Evolutionary conservation across 2,329 filamentous ascomycete genomes (phyloP).

Genomic region (Aspergillus pseudoglaucus): DNA sequence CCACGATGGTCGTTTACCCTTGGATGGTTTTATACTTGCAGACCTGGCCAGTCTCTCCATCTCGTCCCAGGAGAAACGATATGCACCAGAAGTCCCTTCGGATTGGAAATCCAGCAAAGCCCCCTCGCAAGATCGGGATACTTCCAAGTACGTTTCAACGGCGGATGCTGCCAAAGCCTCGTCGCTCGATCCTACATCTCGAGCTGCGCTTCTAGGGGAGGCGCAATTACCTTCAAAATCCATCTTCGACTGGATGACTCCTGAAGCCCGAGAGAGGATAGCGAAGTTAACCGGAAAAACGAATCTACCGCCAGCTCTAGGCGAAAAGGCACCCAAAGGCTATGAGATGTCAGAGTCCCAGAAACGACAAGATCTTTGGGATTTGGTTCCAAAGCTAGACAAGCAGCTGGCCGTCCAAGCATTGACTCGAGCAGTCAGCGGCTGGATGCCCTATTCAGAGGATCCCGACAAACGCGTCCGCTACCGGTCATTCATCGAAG

Average conservation of each 20-base stretch:
- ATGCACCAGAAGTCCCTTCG: conserved; percentile 37
- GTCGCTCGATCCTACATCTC: conserved; percentile 64
- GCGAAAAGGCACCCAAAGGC: conserved; percentile 62
- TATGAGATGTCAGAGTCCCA: conserved; percentile 60
- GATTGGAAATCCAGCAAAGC: conserved; percentile 65
- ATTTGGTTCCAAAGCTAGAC: conserved; percentile 58
- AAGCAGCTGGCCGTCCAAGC: conserved; percentile 63
- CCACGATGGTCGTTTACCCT: conserved; percentile 71
- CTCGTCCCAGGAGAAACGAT: conserved; percentile 38
- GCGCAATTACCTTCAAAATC: conserved; percentile 80
- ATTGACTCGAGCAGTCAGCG: conserved; percentile 57
- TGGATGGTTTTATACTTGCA: conserved; percentile 73
- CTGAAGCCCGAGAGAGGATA: conserved; percentile 69
- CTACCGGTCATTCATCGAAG: conserved; percentile 75
- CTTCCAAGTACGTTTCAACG: conserved; percentile 55
- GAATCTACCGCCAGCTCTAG: conserved; percentile 69
- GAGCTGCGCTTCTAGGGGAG: conserved; percentile 77
- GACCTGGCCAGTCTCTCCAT: conserved; percentile 45
- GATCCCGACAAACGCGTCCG: conserved; percentile 71
- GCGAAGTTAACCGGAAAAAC: conserved; percentile 66
- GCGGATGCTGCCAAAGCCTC: conserved; percentile 73
- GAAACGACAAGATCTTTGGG: conserved; percentile 51
- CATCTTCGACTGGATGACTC: conserved; percentile 85
- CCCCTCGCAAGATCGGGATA: conserved; percentile 27
- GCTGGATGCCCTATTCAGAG: conserved; percentile 78